These are phyloP conservation scores for Yamadazyma takamatsuzukensis DNA, from an alignment of 805 yeast genomes.

Conservation along the genomic window DNA sequence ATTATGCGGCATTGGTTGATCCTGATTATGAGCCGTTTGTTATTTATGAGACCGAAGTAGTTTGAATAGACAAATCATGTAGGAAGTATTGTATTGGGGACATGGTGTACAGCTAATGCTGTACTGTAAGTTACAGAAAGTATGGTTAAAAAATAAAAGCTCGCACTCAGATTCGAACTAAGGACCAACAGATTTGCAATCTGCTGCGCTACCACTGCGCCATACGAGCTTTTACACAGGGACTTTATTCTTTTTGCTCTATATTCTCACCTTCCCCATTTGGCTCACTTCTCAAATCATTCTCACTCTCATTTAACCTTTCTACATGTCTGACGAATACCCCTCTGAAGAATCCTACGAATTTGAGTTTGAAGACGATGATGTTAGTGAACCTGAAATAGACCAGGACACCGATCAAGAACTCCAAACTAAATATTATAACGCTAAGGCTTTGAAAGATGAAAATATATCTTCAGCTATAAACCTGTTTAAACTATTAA, in stretches of 20 bases:
- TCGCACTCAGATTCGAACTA: slow-evolving; percentile 93
- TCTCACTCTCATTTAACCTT: too few relatives aligned
- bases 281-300: too few relatives aligned
- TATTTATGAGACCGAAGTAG: slow-evolving; percentile 52
- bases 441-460: slow-evolving; percentile 37
- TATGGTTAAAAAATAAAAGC: slow-evolving; percentile 58
- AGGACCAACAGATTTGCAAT: slow-evolving; percentile 99
- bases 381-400: slow-evolving; percentile 15
- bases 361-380: slow-evolving; percentile 37
- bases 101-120: too few relatives aligned
- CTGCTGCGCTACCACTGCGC: slow-evolving; percentile 99
- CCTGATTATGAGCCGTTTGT: slow-evolving; percentile 97
- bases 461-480: slow-evolving; percentile 25
- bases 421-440: slow-evolving; percentile 27
- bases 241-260: not conserved
- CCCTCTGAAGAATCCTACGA: slow-evolving; percentile 39
- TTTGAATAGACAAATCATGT: slow-evolving; percentile 13
- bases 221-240: slow-evolving; percentile 43
- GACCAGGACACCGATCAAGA: slow-evolving; percentile 25
- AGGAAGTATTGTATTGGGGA: too few relatives aligned
- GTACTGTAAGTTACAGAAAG: not conserved
- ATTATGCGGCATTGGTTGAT: slow-evolving; percentile 89
- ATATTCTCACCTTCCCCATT: not conserved
- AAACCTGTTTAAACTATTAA: too few relatives aligned
- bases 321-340: slow-evolving; percentile 37